A percentile compares a stretch with the other conserved stretches of the same genome.
phyloP scores from a whole-genome alignment of 305 asterid genomes.

The Stenogyne calaminthoides region DNA sequence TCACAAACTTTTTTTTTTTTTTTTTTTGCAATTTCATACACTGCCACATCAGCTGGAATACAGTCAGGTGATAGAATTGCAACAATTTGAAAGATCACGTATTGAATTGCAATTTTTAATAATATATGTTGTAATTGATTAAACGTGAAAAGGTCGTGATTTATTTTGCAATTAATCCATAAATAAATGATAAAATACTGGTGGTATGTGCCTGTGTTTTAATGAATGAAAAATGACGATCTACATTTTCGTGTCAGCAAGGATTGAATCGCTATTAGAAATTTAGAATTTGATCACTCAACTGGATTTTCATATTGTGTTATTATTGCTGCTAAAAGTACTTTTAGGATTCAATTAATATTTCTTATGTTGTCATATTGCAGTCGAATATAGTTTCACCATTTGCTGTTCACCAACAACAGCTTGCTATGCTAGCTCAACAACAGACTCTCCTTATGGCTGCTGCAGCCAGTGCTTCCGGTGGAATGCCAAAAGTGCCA shows the following conservation, averaged over 20 bases:
- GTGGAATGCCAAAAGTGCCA: slow-evolving; percentile 52
- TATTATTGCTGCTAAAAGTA: slow-evolving; percentile 13
- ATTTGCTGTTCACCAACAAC: slow-evolving; percentile 85
- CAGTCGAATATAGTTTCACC: slow-evolving; percentile 93
- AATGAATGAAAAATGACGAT: not conserved
- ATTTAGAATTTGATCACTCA: not conserved
- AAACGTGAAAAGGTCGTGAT: too few species aligned
- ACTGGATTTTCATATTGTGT: slow-evolving; percentile 13
- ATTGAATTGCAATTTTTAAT: too few species aligned
- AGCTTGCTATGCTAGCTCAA: slow-evolving; percentile 93
- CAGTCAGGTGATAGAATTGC: too few species aligned
- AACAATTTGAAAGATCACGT: too few species aligned
- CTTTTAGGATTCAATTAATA: not conserved
- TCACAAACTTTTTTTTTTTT: too few species aligned
- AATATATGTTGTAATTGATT: too few species aligned
- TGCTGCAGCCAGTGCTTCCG: slow-evolving; percentile 78
- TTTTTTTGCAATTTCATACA: too few species aligned
- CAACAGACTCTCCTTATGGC: slow-evolving; percentile 91
- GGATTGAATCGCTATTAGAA: slow-evolving; percentile 16
- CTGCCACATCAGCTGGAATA: too few species aligned
- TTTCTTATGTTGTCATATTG: slow-evolving; percentile 26
- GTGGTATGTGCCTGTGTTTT: not conserved
- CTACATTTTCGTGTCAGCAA: slow-evolving; percentile 7
- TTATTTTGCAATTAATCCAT: too few species aligned
- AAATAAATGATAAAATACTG: not conserved